Evolutionary conservation across 129 eudicot genomes (phyloP), one percentile per base, ranked within the genome.

Genomic region (Apium graveolens): DNA sequence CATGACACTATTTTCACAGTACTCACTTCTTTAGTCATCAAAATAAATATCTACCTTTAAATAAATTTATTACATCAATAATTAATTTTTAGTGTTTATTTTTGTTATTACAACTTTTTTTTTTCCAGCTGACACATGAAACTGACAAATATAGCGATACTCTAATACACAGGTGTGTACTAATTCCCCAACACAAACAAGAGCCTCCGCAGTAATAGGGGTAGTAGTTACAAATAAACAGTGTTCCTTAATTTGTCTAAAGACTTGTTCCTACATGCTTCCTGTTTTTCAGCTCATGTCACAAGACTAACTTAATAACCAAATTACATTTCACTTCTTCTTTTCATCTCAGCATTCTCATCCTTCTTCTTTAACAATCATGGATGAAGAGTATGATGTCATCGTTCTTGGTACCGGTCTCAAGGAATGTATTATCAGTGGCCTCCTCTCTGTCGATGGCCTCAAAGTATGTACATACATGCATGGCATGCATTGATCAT

Each of bases 371-470:
- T 29, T 5, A 27, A 4, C 13, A 39, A 26, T 12, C 4, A 91
- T 91, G 97, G 91, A 91, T 87, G 97, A 87, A 85, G 90, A 89
- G 80, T 91, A 91, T 32, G 96, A 91, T 69, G 91, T 88, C 38
- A 87, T 91, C 38, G 93, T 91, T 77, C 93, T 91, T 2, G 97
- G 97, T 46, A 89, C 97, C 20, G 90, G 97, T 35, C 89, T 91
- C 78, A 89, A 91, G 77, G 97, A 91, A 84, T 91, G 94, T 85
- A 89, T 91, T 76, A 91, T 91, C 81, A 91, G 97, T 76, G 97
- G 94, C 68, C 90, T 89, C 41, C 94, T 91, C 71, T 91, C 94
- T 11, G 97, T 91, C 66, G 97, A 91, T 80, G 97, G 94, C 75
- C 88, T 91, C 80, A 91, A 91, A 86, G 87, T 86, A 83, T n/a